Evolutionary conservation across 2,329 filamentous ascomycete species (phyloP), one percentile per base, ranked within the genome.

Genomic region (Trichoderma sp.): DNA sequence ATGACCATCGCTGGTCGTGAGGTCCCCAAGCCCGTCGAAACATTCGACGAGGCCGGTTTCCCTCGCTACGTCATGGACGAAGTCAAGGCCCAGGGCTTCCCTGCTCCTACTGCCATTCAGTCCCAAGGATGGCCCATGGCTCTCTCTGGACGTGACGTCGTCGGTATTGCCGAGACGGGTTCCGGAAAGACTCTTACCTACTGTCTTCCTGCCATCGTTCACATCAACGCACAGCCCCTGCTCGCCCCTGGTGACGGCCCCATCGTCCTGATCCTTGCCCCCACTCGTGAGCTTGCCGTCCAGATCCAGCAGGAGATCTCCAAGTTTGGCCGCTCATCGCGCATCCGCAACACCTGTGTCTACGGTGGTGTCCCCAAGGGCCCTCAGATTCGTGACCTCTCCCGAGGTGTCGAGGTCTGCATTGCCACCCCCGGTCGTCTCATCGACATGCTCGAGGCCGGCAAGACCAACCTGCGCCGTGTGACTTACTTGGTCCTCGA

Each of bases 111-210:
- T 59, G 93, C 97, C 78, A 98, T 99, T 85, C 97, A 99, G 87
- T 97, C 96, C 21, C 97, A 98, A 85, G 97, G 97, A 78, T 98
- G 97, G 97, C 97, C 97, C 78, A 98, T 98, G 97, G 95, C 97
- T 83, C 92, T 99, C 69, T 97, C 96, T 80, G 97, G 97, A 87
- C 96, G 97, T 81, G 97, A 99, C 84, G 96, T 98, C 77, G 96
- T 98, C 82, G 97, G 97, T 92, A 98, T 99, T 87, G 97, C 97
- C 81, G 97, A 99, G 89, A 99, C 97, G 76, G 97, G 97, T 85
- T 99, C 97, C 79, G 97, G 97, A 89, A 99, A 99, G 93, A 99
- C 97, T 5, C 90, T 99, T 79, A 98, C 95, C 71, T 99, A 99
- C 89, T 98, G 96, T 87, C 91, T 99, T 80, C 97, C 97, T 76